phyloP scores from a whole-genome alignment of 176 grass and related monocot genomes.

The Coix lacrymajobi region DNA sequence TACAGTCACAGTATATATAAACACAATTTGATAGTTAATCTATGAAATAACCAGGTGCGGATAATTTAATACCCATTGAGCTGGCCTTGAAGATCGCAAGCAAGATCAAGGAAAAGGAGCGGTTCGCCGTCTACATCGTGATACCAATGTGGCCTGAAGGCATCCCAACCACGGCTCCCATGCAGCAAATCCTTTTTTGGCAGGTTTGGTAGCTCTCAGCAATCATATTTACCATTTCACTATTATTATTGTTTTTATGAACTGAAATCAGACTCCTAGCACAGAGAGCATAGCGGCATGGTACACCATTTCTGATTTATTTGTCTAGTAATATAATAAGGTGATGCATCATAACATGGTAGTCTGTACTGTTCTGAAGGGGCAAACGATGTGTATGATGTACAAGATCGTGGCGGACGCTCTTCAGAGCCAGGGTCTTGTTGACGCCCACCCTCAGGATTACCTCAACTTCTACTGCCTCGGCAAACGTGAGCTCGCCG shows the following conservation, averaged over 20 bases:
- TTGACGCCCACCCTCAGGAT: conserved; percentile 51
- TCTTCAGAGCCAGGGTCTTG: conserved; percentile 36
- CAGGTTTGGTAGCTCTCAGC: conserved; percentile 45
- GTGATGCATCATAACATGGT: background rate
- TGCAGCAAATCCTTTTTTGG: conserved; percentile 98
- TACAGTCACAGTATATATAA: background rate
- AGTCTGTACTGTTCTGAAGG: conserved; percentile 11
- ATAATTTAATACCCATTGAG: conserved; percentile 91
- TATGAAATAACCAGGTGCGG: conserved; percentile 36
- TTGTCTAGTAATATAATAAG: background rate
- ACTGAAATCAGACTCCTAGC: too few relatives aligned
- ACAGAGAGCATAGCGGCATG: too few relatives aligned
- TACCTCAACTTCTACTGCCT: conserved; percentile 79
- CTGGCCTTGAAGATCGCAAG: conserved; percentile 83
- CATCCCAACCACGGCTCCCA: conserved; percentile 52
- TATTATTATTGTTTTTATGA: too few relatives aligned
- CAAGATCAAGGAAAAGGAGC: conserved; percentile 70
- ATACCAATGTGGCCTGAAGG: conserved; percentile 99
- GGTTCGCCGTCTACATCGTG: conserved; percentile 70
- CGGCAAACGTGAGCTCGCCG: conserved; percentile 43
- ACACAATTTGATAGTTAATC: background rate
- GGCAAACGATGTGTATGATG: conserved; percentile 73
- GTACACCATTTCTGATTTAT: background rate
- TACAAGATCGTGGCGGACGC: conserved; percentile 57
- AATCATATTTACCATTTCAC: background rate